phyloP scores from a whole-genome alignment of 1,284 basidiomycete genomes.

The Heterobasidion annosum region DNA sequence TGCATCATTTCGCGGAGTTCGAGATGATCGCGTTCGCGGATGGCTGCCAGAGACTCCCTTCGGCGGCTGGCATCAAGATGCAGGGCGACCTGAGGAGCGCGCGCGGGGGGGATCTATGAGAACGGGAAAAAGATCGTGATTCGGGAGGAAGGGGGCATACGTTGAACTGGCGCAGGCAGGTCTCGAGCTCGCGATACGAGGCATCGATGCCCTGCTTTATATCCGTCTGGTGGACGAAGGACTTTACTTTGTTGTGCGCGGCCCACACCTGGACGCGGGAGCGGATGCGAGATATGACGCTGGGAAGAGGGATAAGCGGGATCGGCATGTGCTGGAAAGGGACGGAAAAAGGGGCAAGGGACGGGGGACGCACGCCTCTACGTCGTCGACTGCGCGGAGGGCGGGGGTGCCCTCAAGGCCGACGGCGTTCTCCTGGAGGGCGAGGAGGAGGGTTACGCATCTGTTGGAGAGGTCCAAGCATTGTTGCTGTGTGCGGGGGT shows the following conservation, averaged over 20 bases:
- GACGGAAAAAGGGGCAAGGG: not conserved
- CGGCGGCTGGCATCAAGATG: constrained; percentile 20
- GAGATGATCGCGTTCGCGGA: constrained; percentile 24
- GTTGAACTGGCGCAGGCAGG: constrained; percentile 16
- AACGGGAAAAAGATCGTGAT: too few species aligned
- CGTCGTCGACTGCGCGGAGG: constrained; percentile 24
- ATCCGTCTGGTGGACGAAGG: constrained; percentile 27
- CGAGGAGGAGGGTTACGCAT: constrained; percentile 22
- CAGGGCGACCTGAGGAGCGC: constrained; percentile 17
- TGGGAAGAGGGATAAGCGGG: constrained; percentile 8
- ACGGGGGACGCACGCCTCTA: constrained; percentile 21
- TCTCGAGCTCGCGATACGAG: constrained; percentile 27
- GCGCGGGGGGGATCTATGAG: not conserved
- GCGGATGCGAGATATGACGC: constrained; percentile 24
- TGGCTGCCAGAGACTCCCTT: constrained; percentile 16
- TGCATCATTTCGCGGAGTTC: constrained; percentile 30
- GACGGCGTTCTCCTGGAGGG: constrained; percentile 22
- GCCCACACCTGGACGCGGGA: constrained; percentile 25
- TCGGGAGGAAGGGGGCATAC: too few species aligned
- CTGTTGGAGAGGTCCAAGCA: constrained; percentile 25
- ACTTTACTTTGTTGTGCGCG: constrained; percentile 23
- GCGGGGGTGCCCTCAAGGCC: constrained; percentile 24
- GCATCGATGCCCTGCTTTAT: constrained; percentile 30
- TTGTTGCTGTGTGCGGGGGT: constrained; percentile 22
- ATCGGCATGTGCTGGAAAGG: not conserved